Conservation (phyloP, 331 rosid species). For the Quercus lobata region DNA sequence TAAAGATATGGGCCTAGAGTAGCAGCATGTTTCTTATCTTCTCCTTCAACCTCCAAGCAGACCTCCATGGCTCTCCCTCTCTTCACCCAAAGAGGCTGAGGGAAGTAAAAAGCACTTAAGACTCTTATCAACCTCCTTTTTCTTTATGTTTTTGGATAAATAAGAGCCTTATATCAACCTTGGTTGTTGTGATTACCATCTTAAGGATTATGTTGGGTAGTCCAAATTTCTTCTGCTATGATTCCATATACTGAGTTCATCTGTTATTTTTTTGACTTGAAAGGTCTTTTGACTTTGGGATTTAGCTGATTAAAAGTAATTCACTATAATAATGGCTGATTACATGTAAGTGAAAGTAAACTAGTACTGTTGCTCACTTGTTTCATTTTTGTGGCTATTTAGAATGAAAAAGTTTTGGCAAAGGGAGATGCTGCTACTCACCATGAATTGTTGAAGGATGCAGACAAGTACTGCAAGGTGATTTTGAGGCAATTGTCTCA, state of each 20-base stretch:
- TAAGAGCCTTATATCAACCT: no score
- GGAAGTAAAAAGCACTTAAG: background rate
- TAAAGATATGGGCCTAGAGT: background rate
- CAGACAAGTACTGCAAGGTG: slow-evolving; percentile 37
- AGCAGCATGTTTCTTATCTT: background rate
- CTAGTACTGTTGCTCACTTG: background rate
- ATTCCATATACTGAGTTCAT: background rate
- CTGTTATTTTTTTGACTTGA: background rate
- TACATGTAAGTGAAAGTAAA: background rate
- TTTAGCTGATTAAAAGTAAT: background rate
- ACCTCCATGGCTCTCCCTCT: background rate
- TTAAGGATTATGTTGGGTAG: background rate
- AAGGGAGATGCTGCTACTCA: slow-evolving; percentile 22
- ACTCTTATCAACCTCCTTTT: background rate
- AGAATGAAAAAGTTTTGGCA: slow-evolving; percentile 37
- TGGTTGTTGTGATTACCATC: background rate
- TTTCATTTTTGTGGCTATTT: background rate
- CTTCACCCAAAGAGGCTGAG: background rate
- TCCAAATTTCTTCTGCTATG: background rate
- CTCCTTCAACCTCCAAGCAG: background rate
- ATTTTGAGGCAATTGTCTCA: slow-evolving; percentile 28
- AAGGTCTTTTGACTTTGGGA: background rate
- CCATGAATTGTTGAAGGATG: slow-evolving; percentile 31
- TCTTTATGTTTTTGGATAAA: no score
- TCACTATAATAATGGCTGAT: background rate